Evolutionary conservation across 2,329 filamentous ascomycete species (phyloP), one percentile per base, ranked within the genome.

Genomic region (Claviceps pusilla): DNA sequence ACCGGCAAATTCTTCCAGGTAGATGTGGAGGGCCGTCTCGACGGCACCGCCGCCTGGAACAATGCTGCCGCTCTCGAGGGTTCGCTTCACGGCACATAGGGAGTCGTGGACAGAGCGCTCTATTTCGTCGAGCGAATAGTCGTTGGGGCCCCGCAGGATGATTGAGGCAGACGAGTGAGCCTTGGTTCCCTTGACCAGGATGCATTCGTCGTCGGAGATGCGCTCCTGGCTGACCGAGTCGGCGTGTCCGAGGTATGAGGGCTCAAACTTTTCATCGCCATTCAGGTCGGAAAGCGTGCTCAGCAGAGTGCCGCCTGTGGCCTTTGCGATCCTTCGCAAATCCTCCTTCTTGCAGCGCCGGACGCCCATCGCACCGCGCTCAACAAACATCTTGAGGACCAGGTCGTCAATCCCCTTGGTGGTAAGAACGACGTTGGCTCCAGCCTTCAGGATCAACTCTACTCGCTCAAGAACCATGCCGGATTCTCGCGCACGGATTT

Each of bases 321-420:
- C 93, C 75, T 87, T 95, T 56, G 93, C 93, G 73, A 98, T 97
- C 63, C 93, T 84, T 68, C 93, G 80, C 57, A 98, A 76, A 65
- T 98, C 93, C 74, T 98, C 93, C 80, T 98, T 98, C 78, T 97
- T 98, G 73, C 91, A 97, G 67, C 93, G 80, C 65, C 93, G 81
- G 51, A 98, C 89, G 53, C 87, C 93, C 86, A 98, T 97, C 56
- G 89, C 90, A 57, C 91, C 91, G 69, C 82, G 87, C 76, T 98
- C 93, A 55, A 98, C 77, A 66, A 98, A 96, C 58, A 87, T 78
- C 78, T 98, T 98, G 60, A 98, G 74, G 62, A 89, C 89, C 68
- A 98, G 76, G 64, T 98, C 93, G 65, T 98, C 93, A 61, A 98
- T 98, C 63, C 93, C 93, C 79, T 98, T 98, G 58, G 93, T 98